Evolutionary conservation across 805 yeast genomes (phyloP).

Genomic region (Lipomyces spencermartinsiae): DNA sequence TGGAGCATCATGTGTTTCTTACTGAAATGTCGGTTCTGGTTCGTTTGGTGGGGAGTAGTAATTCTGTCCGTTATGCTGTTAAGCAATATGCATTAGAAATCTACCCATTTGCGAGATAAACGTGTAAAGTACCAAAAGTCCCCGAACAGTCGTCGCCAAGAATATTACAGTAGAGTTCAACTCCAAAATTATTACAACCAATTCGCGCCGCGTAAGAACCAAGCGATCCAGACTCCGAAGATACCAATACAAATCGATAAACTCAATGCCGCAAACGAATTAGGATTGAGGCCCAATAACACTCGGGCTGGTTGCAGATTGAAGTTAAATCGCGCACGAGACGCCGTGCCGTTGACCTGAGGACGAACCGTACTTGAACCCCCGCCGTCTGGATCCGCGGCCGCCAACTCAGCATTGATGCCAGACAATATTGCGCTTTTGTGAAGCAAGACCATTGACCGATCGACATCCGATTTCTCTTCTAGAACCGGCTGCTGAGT

Average conservation of each 20-base stretch:
- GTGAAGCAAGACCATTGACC: constrained; percentile 18
- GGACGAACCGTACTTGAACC: background rate
- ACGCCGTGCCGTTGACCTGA: constrained; percentile 16
- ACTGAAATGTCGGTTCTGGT: background rate
- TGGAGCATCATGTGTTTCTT: background rate
- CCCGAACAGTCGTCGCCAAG: background rate
- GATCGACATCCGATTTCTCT: constrained; percentile 12
- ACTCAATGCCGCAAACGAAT: constrained; percentile 24
- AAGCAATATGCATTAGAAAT: background rate
- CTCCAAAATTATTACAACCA: background rate
- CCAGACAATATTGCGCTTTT: constrained; percentile 15
- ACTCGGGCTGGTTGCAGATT: background rate
- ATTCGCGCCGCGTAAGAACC: constrained; percentile 28
- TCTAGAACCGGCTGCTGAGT: background rate
- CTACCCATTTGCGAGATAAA: background rate
- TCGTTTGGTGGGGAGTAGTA: background rate
- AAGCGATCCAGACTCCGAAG: constrained; percentile 33
- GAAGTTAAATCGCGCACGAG: constrained; percentile 15
- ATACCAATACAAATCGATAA: constrained; percentile 33
- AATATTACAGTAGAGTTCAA: background rate
- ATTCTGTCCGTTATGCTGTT: background rate
- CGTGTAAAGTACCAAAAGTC: background rate
- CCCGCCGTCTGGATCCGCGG: background rate
- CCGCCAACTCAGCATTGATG: background rate
- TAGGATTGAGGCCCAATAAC: background rate